Evolutionary conservation across 2,329 filamentous ascomycete species (phyloP).

Genomic region (Aspergillus ibericus): DNA sequence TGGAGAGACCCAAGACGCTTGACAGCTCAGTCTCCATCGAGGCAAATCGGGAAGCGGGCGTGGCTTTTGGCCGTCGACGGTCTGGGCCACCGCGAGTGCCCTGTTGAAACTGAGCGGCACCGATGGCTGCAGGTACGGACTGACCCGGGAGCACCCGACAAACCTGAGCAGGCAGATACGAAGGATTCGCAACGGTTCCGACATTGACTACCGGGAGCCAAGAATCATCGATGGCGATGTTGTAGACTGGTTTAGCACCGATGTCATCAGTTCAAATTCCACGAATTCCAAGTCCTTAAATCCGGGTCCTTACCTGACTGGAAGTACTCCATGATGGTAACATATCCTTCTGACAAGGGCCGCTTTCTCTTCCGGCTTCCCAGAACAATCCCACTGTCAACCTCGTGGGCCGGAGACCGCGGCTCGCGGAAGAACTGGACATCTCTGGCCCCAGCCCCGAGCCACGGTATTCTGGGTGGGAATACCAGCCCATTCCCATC

Average conservation of each 20-base stretch:
- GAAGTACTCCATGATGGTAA: conserved; percentile 25
- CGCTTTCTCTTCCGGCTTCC: background rate
- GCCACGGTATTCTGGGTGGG: background rate
- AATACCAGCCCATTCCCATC: background rate
- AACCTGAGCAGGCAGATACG: conserved; percentile 65
- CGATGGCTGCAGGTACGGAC: conserved; percentile 48
- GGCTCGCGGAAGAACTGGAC: conserved; percentile 2
- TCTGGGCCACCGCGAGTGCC: background rate
- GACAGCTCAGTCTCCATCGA: background rate
- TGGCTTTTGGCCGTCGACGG: background rate
- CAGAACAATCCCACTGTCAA: background rate
- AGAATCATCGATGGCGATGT: conserved; percentile 30
- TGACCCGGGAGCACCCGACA: conserved; percentile 65
- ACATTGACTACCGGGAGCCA: conserved; percentile 64
- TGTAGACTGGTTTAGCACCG: conserved; percentile 29
- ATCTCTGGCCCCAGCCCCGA: conserved; percentile 3
- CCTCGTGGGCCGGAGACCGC: background rate
- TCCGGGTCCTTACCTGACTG: conserved; percentile 11
- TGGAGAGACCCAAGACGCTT: background rate
- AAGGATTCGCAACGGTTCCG: conserved; percentile 55
- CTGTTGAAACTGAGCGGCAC: conserved; percentile 3
- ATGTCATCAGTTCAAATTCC: background rate
- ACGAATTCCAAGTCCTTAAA: background rate
- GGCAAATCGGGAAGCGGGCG: background rate
- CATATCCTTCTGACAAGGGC: conserved; percentile 8